Conservation (phyloP, 2,329 filamentous ascomycete genomes). For the Trichoderma sp. region DNA sequence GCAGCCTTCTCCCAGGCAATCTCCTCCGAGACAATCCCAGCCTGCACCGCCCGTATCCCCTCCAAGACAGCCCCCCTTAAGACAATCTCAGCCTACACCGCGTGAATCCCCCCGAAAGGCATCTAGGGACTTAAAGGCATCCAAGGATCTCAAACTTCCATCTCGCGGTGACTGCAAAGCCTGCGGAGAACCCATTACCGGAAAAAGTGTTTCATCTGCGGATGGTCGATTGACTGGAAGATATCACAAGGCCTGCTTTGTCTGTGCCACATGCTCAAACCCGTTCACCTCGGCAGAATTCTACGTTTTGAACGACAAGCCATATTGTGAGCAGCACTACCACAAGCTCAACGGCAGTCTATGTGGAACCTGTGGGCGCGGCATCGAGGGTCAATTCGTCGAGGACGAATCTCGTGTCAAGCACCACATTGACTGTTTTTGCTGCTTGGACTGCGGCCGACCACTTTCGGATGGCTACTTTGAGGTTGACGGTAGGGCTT, state of each 20-base stretch:
- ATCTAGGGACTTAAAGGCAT: slow-evolving; percentile 27
- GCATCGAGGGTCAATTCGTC: slow-evolving; percentile 92
- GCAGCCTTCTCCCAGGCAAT: neutral
- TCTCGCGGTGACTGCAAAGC: slow-evolving; percentile 79
- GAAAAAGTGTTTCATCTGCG: slow-evolving; percentile 90
- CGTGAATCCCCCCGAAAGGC: slow-evolving; percentile 2
- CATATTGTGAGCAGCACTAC: slow-evolving; percentile 90
- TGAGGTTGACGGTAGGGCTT: slow-evolving; percentile 75
- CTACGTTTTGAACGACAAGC: slow-evolving; percentile 83
- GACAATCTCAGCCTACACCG: neutral
- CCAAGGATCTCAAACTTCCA: slow-evolving; percentile 40
- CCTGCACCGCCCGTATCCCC: neutral
- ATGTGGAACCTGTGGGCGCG: slow-evolving; percentile 73
- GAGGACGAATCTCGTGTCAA: slow-evolving; percentile 77
- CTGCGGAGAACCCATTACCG: slow-evolving; percentile 73
- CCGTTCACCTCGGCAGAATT: slow-evolving; percentile 87
- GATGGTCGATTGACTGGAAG: slow-evolving; percentile 88
- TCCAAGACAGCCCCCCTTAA: neutral
- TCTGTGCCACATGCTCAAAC: slow-evolving; percentile 77
- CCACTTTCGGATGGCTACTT: slow-evolving; percentile 84
- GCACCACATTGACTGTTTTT: slow-evolving; percentile 85
- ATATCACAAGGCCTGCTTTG: slow-evolving; percentile 94
- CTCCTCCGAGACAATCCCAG: neutral
- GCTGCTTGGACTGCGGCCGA: slow-evolving; percentile 73
- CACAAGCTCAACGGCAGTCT: slow-evolving; percentile 86